Base-by-base conservation (phyloP, 2,329 filamentous ascomycete species). In the Fusarium mundagurra region DNA sequence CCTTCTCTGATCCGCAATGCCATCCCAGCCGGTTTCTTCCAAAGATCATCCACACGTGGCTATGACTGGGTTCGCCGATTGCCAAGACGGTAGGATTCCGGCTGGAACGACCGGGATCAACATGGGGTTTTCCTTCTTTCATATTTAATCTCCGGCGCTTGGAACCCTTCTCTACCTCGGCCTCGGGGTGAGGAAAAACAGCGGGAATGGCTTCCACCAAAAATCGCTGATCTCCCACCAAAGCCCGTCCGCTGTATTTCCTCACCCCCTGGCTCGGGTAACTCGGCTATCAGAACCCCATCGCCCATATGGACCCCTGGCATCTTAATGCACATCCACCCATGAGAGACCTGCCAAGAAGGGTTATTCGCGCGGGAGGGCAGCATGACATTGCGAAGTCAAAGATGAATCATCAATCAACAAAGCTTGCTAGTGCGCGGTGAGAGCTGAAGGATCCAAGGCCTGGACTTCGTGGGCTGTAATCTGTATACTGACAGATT, bases 91-190 rank as follows among this genome's bases (percentile, higher is more conserved):
- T 20, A 6, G 29, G 47, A 43, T 36, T 39, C 22, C 41, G 36
- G 34, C 48, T 53, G 60, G 47, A 55, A 34, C 34, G 47, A 33
- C 29, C 36, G 36, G 20, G 27, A 55, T 29, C 51, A 29, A 29
- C 34, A 55, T 39, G 51, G 29, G 36, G 0, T 22, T 31, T 53
- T 63, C 29, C 62, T 43, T 33, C n/a, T 53, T 63, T 53, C 24
- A 53, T 62, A 12, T 39, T 20, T 66, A 64, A 66, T 66, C 64
- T 66, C 64, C 60, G 64, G 31, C 64, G 41, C 61, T 57, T 64
- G 60, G 27, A 29, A 55, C 14, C 24, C 6, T 38, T 31, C 38
- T 31, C 27, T 60, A 34, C 47, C 33, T 53, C 64, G n/a, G n/a
- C n/a, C n/a, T n/a, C n/a, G n/a, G n/a, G n/a, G 3, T 45, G 33